Base-by-base conservation (phyloP, 1,139 yeast genomes). In the Yamadazyma dushanensis region DNA sequence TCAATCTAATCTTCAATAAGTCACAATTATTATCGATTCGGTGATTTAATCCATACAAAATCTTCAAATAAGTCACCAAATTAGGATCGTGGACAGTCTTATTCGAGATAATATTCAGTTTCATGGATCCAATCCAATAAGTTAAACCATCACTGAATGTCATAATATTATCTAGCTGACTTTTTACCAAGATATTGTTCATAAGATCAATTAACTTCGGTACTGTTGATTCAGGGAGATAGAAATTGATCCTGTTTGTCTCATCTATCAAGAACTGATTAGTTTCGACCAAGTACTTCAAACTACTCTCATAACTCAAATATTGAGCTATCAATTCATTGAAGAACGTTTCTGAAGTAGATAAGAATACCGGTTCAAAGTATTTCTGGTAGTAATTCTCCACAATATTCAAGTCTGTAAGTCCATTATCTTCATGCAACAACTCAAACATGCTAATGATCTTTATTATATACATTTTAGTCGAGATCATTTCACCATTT, bases 361-460 rank as follows among this genome's bases (percentile, higher is more conserved):
- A 51, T 30, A 86, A 54, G 35, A 87, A 73, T 34, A 58, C 61
- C 0, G 87, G 87, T 49, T 88, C 96, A 56, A 89, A 86, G 30
- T 66, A 71, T 17, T 70, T 70, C 28, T 71, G 66, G 53, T 84
- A 88, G 46, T 80, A 83, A 39, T 70, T 78, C 32, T 76, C 83
- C 2, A 69, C 71, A 17, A 53, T 55, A 31, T 49, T 59, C 7
- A 55, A 39, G 11, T 70, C 70, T 13, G 25, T 34, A 6, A 36
- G 11, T 10, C 39, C 49, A 34, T 39, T 57, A 53, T 74, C 36
- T 74, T 75, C 73, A 16, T 61, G 60, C 25, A 70, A 50, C 34
- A 60, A 43, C 49, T 86, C 94, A 55, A 89, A 73, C 90, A 90
- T 86, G 34, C 69, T 70, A 8, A 88, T 73, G 8, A 80, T 59